Base-by-base conservation (phyloP, 768 basidiomycete species). In the Termitomyces sp. region DNA sequence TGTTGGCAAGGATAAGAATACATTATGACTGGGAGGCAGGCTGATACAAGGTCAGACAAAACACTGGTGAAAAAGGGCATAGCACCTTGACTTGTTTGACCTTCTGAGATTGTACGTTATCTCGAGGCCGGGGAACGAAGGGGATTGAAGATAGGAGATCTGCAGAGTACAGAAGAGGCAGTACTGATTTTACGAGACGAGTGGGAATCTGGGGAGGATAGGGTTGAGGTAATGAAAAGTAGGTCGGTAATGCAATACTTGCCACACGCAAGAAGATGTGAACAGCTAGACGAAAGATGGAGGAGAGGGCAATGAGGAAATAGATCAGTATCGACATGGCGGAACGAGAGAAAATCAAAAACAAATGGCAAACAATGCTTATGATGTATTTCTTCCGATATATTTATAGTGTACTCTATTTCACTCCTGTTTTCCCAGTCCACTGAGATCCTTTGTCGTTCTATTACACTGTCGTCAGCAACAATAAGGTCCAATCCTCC, bases 241-340 rank as follows among this genome's bases (percentile, higher is more conserved):
- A 36, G 34, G 14, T 29, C 53, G 40, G 17, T 20, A 3, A 2
- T 50, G 34, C 42, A 32, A 43, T 17, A 74, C 82, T 58, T 58
- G 82, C 84, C 37, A 86, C 74, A 64, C 80, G 71, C 34, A 86
- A 76, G 63, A 85, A 86, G 29, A 85, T 42, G 70, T 79, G 83
- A 37, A 72, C 65, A 46, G 71, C 62, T 25, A 82, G 42, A 45
- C 85, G 79, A 69, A 83, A 84, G 34, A 72, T 65, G 62, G 63
- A 69, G 29, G 71, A 76, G 43, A 73, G 38, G 6, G 73, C 7
- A n/a, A 75, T 56, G 5, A 71, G 63, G 12, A 74, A 55, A 59
- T 66, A 70, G 17, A 60, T 38, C 45, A 67, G 42, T 56, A 70
- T 66, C 37, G 62, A 63, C 65, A 66, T 66, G 32, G n/a, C 11